These are phyloP conservation scores for Diaporthe destruens DNA, from an alignment of 2,329 filamentous ascomycete species.

Conservation along the genomic window DNA sequence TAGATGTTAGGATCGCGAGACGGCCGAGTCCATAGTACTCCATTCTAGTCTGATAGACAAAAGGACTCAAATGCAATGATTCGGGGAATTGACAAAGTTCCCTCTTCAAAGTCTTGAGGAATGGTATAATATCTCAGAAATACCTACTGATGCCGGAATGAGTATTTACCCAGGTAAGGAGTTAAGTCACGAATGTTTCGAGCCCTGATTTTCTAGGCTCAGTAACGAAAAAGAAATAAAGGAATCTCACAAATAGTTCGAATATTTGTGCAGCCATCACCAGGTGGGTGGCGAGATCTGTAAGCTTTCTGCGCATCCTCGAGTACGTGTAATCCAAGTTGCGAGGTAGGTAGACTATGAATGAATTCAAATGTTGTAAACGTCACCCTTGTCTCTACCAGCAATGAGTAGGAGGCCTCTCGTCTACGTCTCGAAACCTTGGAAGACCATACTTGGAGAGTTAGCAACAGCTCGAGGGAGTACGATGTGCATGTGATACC, in stretches of 20 bases:
- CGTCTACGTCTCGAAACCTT: too few species aligned
- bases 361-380: not conserved
- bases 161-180: too few species aligned
- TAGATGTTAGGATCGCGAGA: constrained; percentile 24
- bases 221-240: too few species aligned
- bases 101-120: too few species aligned
- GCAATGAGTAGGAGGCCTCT: too few species aligned
- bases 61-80: not conserved
- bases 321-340: not conserved
- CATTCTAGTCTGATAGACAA: not conserved
- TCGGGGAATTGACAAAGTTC: too few species aligned
- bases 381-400: not conserved
- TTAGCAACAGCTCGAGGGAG: too few species aligned
- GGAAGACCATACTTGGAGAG: too few species aligned
- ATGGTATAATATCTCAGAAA: not conserved
- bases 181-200: not conserved
- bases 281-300: not conserved
- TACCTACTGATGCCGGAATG: not conserved
- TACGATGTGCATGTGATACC: not conserved
- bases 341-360: not conserved
- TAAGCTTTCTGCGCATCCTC: not conserved
- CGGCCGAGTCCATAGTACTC: not conserved
- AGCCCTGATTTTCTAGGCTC: not conserved
- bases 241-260: not conserved
- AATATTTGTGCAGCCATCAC: not conserved